Evolutionary conservation across 495 filamentous ascomycete species (phyloP).

Genomic region (Glarea lozoyensis): DNA sequence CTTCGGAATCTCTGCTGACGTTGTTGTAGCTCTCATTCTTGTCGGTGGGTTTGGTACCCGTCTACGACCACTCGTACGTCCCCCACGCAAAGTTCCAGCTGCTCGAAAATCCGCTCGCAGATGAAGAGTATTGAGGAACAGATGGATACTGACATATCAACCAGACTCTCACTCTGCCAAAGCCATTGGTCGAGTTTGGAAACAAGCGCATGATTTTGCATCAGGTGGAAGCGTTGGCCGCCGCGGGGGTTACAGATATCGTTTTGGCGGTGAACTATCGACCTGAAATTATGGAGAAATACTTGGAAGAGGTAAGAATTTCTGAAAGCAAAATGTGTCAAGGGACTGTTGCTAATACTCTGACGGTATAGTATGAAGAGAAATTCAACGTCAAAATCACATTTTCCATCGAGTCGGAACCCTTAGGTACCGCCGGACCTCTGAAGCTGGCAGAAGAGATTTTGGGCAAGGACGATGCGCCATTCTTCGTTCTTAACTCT

Average conservation of each 20-base stretch:
- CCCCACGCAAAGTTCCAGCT: no score
- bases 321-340: no score
- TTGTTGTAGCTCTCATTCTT: constrained; percentile 86
- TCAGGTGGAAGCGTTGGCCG: constrained; percentile 91
- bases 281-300: constrained; percentile 84
- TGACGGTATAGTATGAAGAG: constrained; percentile 63
- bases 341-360: constrained; percentile 14
- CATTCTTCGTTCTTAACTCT: constrained; percentile 99
- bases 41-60: constrained; percentile 99
- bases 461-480: constrained; percentile 82
- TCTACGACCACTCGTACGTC: constrained; percentile 88
- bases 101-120: no score
- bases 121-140: no score
- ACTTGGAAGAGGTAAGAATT: constrained; percentile 42
- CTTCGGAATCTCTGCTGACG: neutral
- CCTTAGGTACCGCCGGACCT: constrained; percentile 90
- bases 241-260: constrained; percentile 94
- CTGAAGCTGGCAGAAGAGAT: constrained; percentile 94
- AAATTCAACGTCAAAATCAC: constrained; percentile 88
- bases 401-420: constrained; percentile 94
- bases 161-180: constrained; percentile 95
- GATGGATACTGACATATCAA: constrained; percentile 13
- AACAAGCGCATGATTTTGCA: constrained; percentile 99
- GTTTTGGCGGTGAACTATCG: constrained; percentile 98
- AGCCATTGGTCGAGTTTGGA: constrained; percentile 94